Conservation (phyloP, 2,329 filamentous ascomycete species). For the Ophidiomyces ophidiicola region DNA sequence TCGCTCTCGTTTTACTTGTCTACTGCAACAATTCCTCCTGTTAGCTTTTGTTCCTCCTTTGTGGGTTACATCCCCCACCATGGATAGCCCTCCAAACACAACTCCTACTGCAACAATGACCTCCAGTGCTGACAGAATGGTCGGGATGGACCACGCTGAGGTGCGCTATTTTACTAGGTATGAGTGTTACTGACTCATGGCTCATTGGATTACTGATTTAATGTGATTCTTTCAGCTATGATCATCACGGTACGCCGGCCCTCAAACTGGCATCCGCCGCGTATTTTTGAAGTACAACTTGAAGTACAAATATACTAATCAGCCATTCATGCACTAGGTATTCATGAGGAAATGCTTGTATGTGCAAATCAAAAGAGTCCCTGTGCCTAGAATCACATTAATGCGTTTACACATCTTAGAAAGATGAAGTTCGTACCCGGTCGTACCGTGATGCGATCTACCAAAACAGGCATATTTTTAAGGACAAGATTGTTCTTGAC, state of each 20-base stretch:
- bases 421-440: conserved; percentile 93
- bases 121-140: conserved; percentile 37
- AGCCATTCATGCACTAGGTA: conserved; percentile 47
- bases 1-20: too few relatives aligned
- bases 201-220: conserved; percentile 17
- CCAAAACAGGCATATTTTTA: conserved; percentile 89
- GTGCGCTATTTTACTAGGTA: conserved; percentile 99
- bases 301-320: conserved; percentile 6
- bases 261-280: too few relatives aligned
- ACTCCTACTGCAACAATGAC: neutral
- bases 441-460: conserved; percentile 97
- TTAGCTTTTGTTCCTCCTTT: conserved; percentile 13
- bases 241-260: conserved; percentile 71
- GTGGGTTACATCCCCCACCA: conserved; percentile 15
- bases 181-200: conserved; percentile 5
- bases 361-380: conserved; percentile 40
- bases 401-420: too few relatives aligned
- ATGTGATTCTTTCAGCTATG: conserved; percentile 53
- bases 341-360: conserved; percentile 97
- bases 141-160: conserved; percentile 76
- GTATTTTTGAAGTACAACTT: conserved; percentile 26
- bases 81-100: conserved; percentile 20
- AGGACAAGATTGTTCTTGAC: conserved; percentile 87
- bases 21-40: too few relatives aligned
- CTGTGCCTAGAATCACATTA: too few relatives aligned